Evolutionary conservation across 345 rosid species (phyloP).

Genomic region (Boechera divaricarpa): DNA sequence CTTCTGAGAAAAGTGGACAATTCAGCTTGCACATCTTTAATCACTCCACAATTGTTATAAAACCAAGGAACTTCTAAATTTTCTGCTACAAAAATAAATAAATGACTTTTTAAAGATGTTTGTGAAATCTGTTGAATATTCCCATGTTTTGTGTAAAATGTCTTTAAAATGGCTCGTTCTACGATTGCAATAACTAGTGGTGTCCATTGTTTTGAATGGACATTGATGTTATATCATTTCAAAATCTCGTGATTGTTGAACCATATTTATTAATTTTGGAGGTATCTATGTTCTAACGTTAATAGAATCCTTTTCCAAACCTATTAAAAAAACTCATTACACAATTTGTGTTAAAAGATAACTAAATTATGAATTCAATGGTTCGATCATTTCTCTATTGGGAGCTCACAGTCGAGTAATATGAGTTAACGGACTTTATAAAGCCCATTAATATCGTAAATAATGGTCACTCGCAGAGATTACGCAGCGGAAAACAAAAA

Average conservation of each 20-base stretch:
- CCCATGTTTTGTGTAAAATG: constrained; percentile 36
- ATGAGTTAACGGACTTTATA: constrained; percentile 1
- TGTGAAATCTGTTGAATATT: constrained; percentile 38
- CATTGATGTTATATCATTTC: constrained; percentile 2
- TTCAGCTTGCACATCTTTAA: constrained; percentile 94
- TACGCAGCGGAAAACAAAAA: constrained; percentile 29
- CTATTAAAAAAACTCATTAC: background rate
- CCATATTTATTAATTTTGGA: background rate
- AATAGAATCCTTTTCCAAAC: background rate
- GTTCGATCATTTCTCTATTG: too few species aligned
- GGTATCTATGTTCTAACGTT: background rate
- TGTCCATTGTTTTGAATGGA: constrained; percentile 25
- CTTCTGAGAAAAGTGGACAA: constrained; percentile 90
- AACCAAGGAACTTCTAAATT: constrained; percentile 63
- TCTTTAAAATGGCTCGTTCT: constrained; percentile 13
- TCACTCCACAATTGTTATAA: constrained; percentile 91
- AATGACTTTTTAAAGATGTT: constrained; percentile 35
- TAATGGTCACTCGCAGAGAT: background rate
- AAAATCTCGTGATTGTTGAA: constrained; percentile 1
- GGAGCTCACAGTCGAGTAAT: background rate
- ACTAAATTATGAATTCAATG: too few species aligned
- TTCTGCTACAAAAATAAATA: background rate
- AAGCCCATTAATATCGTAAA: constrained; percentile 6
- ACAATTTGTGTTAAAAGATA: background rate
- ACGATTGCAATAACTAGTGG: constrained; percentile 32